Evolutionary conservation across 441 rosid species (phyloP).

Genomic region (Melastoma candidum): DNA sequence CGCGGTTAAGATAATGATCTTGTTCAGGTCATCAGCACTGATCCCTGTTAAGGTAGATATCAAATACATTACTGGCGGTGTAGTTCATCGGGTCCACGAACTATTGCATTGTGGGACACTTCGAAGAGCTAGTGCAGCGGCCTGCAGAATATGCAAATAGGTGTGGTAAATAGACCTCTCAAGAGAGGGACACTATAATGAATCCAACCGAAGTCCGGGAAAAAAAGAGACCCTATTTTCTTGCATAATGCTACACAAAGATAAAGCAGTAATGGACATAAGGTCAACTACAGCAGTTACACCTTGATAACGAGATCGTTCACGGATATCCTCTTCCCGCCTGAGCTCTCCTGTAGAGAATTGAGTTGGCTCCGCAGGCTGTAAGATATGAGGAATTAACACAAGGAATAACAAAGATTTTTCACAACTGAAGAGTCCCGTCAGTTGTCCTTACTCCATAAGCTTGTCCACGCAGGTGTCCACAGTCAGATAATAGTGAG

Average conservation of each 20-base stretch:
- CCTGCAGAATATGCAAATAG: conserved; percentile 26
- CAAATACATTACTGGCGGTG: too few relatives aligned
- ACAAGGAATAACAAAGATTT: not conserved
- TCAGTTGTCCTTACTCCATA: conserved; percentile 46
- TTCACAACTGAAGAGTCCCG: not conserved
- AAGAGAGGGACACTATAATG: not conserved
- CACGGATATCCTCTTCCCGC: conserved; percentile 79
- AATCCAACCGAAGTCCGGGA: too few relatives aligned
- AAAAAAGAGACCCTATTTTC: too few relatives aligned
- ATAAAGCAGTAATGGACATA: not conserved
- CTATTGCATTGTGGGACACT: too few relatives aligned
- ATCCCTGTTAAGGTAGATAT: too few relatives aligned
- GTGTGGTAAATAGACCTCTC: not conserved
- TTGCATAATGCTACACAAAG: too few relatives aligned
- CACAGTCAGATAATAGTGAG: conserved; percentile 86
- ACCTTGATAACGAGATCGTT: conserved; percentile 96
- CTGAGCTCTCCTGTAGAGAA: conserved; percentile 74
- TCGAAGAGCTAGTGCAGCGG: conserved; percentile 22
- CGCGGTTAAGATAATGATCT: too few relatives aligned
- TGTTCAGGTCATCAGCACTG: too few relatives aligned
- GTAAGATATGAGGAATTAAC: conserved; percentile 17
- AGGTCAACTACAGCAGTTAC: conserved; percentile 8
- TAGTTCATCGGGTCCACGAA: too few relatives aligned
- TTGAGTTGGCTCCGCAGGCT: conserved; percentile 78
- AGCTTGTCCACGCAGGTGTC: conserved; percentile 92